phyloP scores from a whole-genome alignment of 345 rosid genomes.

The Acer negundo region DNA sequence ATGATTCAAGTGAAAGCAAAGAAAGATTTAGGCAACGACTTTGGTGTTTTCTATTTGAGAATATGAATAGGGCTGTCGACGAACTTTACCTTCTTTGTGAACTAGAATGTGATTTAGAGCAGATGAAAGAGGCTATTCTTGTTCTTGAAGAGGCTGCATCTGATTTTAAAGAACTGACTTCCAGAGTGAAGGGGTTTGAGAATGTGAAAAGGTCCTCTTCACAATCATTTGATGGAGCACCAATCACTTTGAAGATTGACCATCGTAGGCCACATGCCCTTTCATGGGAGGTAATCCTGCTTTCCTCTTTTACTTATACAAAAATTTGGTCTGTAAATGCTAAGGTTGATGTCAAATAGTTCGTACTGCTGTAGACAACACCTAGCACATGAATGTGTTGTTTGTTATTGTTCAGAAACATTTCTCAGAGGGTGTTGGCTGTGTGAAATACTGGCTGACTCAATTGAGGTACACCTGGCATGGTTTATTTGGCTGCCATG shows the following conservation, averaged over 20 bases:
- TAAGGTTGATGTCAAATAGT: conserved; percentile 8
- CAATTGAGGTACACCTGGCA: neutral
- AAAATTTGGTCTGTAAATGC: conserved; percentile 2
- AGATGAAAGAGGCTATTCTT: conserved; percentile 80
- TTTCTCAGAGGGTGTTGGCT: neutral
- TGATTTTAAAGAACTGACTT: conserved; percentile 62
- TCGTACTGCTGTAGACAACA: neutral
- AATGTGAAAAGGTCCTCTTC: conserved; percentile 50
- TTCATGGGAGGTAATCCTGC: conserved; percentile 73
- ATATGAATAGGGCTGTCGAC: conserved; percentile 79
- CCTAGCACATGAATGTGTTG: neutral
- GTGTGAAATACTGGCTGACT: neutral
- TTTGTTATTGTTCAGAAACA: neutral
- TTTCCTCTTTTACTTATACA: conserved; percentile 13
- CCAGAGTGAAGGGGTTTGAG: conserved; percentile 68
- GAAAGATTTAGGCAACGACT: conserved; percentile 78
- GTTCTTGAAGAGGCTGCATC: conserved; percentile 77
- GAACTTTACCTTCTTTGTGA: conserved; percentile 82
- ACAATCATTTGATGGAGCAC: conserved; percentile 42
- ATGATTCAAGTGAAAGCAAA: conserved; percentile 62
- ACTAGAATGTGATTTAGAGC: conserved; percentile 71
- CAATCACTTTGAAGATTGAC: conserved; percentile 53
- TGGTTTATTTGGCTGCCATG: neutral
- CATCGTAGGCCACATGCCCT: conserved; percentile 86
- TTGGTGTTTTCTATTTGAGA: conserved; percentile 84